Evolutionary conservation across 2,329 filamentous ascomycete species (phyloP), one percentile per base, ranked within the genome.

Genomic region (Alternaria conjuncta): DNA sequence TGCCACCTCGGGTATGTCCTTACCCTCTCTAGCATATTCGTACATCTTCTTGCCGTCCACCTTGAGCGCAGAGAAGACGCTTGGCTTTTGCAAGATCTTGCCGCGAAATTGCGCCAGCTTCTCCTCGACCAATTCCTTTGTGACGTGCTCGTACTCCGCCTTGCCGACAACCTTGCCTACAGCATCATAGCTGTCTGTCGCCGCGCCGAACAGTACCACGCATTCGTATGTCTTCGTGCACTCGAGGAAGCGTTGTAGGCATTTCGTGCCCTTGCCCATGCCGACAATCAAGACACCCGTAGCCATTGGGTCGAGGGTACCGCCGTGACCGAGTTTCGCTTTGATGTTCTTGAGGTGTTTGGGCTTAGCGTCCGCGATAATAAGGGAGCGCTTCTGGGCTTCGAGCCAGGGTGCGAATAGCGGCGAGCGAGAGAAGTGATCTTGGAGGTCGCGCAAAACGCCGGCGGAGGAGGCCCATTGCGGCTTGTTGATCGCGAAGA

Each of bases 191-290:
- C 91, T 94, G 79, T 98, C 96, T 49, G 95, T 97, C 73, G 91
- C 93, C 9, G 92, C 93, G 61, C 96, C 96, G 75, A 99, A 98
- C 5, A 98, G 82, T 0, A 98, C 88, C 4, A 94, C 87, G 0
- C 93, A 90, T 80, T 98, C 95, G 80, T 99, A 99, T 1, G 89
- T 91, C 84, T 99, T 99, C 51, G 92, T 96, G 84, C 96, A 97
- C 58, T 88, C 86, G 47, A 98, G 85, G 78, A 97, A 98, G 36
- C 88, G 84, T 44, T 87, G 84, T 2, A 99, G 86, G 13, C 87
- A 84, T 80, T 98, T 99, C 59, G 96, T 99, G 43, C 93, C 96
- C 63, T 87, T 89, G 36, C 95, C 96, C 56, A 97, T 86, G 60
- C 95, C 96, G 7, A 96, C 85, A 67, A 98, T 94, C 54, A 99